Base-by-base conservation (phyloP, 257 asterid species). In the Misopates orontium region DNA sequence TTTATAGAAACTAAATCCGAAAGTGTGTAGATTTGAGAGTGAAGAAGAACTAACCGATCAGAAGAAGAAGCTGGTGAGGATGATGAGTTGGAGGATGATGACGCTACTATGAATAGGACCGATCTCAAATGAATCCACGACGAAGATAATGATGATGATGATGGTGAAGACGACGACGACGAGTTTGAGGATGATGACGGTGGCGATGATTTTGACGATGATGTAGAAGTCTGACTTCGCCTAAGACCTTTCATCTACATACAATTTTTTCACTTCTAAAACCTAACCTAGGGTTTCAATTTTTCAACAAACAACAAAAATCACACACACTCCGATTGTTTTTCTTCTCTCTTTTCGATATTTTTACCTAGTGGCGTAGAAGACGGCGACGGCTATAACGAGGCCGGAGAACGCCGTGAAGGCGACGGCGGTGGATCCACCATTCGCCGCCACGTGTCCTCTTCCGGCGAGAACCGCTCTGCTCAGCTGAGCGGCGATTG, bases 91-190 rank as follows among this genome's bases (percentile, higher is more conserved):
- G 3, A 2, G 36, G 36, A 28, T 28, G 36, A 28, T 3, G 36
- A 28, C 7, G 96, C 89, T 56, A 88, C 89, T 52, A 91, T 75
- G 78, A 83, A 88, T 71, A 88, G 80, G 74, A 88, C 93, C 87
- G 97, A 91, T 86, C 97, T 88, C 87, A 91, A 80, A 74, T 88
- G 92, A 79, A 86, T 82, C 97, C 96, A 88, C 77, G 96, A 84
- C 54, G 86, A 83, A 54, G 97, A 78, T 9, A 36, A 36, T 10
- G 42, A 36, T 65, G 81, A 71, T 0, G 64, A 31, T 12, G 87
- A 73, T 9, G 36, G 36, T 28, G 36, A 28, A 16, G 91, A 74
- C 1, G 90, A 83, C 23, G 96, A 80, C 42, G 93, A 71, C 65
- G 78, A 19, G 67, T 70, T 71, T 25, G 84, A 72, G 24, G 89